phyloP scores from a whole-genome alignment of 176 grass and related monocot species.

The Metroxylon sagu region DNA sequence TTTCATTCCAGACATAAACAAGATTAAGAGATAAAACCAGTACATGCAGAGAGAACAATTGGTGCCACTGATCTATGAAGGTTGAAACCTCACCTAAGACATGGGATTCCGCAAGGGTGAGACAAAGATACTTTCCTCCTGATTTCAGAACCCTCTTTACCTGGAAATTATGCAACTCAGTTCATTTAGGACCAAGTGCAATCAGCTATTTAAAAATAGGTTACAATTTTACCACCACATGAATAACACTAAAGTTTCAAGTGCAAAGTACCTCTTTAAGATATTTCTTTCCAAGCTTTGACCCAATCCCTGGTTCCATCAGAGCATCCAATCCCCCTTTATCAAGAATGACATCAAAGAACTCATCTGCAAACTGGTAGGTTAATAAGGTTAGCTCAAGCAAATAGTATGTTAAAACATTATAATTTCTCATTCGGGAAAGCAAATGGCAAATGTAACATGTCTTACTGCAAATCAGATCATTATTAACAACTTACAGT shows the following conservation, averaged over 20 bases:
- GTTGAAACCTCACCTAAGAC: constrained; percentile 57
- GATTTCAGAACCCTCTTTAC: constrained; percentile 81
- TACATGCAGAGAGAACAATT: too few relatives aligned
- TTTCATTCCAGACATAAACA: too few relatives aligned
- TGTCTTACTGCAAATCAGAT: too few relatives aligned
- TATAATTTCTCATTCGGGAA: too few relatives aligned
- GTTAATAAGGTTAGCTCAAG: constrained; percentile 14
- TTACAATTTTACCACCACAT: background rate
- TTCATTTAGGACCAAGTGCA: too few relatives aligned
- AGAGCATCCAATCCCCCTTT: constrained; percentile 98
- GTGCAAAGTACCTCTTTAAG: constrained; percentile 55
- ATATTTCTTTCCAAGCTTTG: constrained; percentile 73
- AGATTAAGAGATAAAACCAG: too few relatives aligned
- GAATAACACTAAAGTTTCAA: constrained; percentile 12
- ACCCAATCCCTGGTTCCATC: constrained; percentile 84
- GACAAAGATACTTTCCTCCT: constrained; percentile 73
- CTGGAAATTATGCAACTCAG: constrained; percentile 25
- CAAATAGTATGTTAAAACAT: background rate
- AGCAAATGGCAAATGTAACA: too few relatives aligned
- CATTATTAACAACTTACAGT: too few relatives aligned
- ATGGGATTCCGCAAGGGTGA: constrained; percentile 92
- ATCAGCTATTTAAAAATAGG: too few relatives aligned
- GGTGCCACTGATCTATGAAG: background rate
- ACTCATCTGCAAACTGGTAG: constrained; percentile 70
- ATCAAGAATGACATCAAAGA: constrained; percentile 78